Percentiles rank a stretch among this genome's conserved stretches.
Evolutionary conservation across 768 basidiomycete species (phyloP).

Genomic region (Fomitopsis serialis): DNA sequence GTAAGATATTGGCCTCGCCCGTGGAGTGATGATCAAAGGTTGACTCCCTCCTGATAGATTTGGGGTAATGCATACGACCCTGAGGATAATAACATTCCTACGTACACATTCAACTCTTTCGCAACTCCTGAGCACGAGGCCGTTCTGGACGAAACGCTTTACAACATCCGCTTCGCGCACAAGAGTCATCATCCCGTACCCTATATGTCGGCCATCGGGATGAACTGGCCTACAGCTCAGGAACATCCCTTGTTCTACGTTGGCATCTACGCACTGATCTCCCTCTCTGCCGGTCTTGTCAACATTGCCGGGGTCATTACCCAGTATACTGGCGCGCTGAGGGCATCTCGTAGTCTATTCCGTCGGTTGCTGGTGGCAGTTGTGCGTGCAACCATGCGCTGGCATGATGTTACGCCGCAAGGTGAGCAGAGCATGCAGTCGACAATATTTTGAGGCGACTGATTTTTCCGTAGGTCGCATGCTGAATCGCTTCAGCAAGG

Average conservation of each 20-base stretch:
- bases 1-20: conserved; percentile 28
- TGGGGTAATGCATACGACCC: conserved; percentile 64
- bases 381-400: conserved; percentile 78
- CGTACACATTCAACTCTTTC: conserved; percentile 16
- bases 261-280: conserved; percentile 59
- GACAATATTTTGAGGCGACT: not conserved
- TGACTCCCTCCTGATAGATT: conserved; percentile 25
- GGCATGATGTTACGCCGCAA: conserved; percentile 80
- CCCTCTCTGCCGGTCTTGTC: conserved; percentile 42
- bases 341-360: conserved; percentile 31
- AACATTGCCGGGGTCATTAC: conserved; percentile 41
- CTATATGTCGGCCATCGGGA: not conserved
- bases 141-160: conserved; percentile 17
- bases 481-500: conserved; percentile 83
- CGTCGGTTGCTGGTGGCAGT: conserved; percentile 60
- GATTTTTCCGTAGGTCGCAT: conserved; percentile 51
- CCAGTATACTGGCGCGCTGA: conserved; percentile 56
- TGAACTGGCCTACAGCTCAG: conserved; percentile 40
- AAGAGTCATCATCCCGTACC: conserved; percentile 7
- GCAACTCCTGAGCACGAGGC: conserved; percentile 21
- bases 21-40: not conserved
- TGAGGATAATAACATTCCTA: not conserved
- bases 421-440: conserved; percentile 32
- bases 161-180: conserved; percentile 16
- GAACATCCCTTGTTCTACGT: conserved; percentile 70